phyloP scores from a whole-genome alignment of 83 land plant genomes.

The Larix sibirica region DNA sequence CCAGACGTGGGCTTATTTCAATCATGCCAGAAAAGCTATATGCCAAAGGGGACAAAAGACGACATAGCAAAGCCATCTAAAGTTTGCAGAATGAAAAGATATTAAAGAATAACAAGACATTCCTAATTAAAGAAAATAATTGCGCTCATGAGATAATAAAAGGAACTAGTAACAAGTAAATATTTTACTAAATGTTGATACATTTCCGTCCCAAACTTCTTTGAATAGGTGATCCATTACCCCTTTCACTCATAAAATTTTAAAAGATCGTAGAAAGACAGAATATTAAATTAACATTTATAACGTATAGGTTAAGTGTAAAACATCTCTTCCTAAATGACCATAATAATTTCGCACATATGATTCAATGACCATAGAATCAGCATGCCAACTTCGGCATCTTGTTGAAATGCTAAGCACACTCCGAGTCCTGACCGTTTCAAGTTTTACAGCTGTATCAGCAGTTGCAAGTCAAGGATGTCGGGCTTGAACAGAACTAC shows the following conservation, averaged over 20 bases:
- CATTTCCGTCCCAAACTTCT: not conserved
- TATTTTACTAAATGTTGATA: too few species aligned
- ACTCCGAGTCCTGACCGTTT: slow-evolving; percentile 6
- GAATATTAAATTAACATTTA: not conserved
- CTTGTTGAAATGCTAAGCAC: slow-evolving; percentile 5
- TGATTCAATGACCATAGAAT: not conserved
- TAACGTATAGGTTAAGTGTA: not conserved
- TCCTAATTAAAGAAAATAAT: too few species aligned
- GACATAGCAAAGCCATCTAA: too few species aligned
- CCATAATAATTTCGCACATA: not conserved
- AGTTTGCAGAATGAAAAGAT: too few species aligned
- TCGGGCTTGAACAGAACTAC: not conserved
- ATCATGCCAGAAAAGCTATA: too few species aligned
- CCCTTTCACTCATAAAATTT: not conserved
- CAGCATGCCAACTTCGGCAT: not conserved
- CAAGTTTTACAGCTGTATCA: slow-evolving; percentile 3
- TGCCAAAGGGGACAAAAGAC: too few species aligned
- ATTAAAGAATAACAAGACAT: too few species aligned
- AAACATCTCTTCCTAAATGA: not conserved
- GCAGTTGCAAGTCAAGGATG: not conserved
- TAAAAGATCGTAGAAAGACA: not conserved
- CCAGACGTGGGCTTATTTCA: too few species aligned
- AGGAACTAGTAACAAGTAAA: too few species aligned
- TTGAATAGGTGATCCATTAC: not conserved
- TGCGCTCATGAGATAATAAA: too few species aligned